Evolutionary conservation across 495 filamentous ascomycete species (phyloP), one percentile per base, ranked within the genome.

Genomic region (Annulohypoxylon nitens): DNA sequence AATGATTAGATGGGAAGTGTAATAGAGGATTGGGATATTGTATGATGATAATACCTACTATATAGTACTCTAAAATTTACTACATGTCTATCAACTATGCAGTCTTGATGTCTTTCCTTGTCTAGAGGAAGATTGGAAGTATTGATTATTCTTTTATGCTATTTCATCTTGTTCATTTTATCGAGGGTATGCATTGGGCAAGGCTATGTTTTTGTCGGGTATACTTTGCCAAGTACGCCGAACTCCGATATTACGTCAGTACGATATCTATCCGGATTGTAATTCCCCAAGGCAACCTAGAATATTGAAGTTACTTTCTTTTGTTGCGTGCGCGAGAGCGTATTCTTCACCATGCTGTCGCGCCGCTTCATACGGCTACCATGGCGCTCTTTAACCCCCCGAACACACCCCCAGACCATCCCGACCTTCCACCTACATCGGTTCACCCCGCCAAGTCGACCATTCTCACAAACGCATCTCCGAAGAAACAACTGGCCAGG

Each of bases 401-500:
- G 54, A 62, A n/a, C 16, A 25, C 16, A 10, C 23, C 25, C 63
- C 26, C 20, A 55, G 0, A 45, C 61, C 25, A 26, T 36, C 12
- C n/a, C 30, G 20, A n/a, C 33, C 39, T 68, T 54, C 12, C 25
- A 53, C 41, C 11, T 37, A 20, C 43, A 45, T 58, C 73, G 50
- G 10, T 43, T 48, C 30, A 37, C 47, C 55, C 66, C 34, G 26
- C 69, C 16, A 41, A 33, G 0, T 12, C 74, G 75, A 62, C 71
- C 71, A 11, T 76, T 79, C 69, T 79, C 76, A 6, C 75, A 75
- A 30, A 67, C 71, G 3, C 18, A 51, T 12, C 48, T 47, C 55
- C 71, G 60, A 33, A 59, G 23, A 8, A 75, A 71, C 45, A 66
- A 75, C 58, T 75, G 71, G 78, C 78, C 71, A 55, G 67, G 57